Evolutionary conservation across 2,329 filamentous ascomycete species (phyloP), one percentile per base, ranked within the genome.

Genomic region (Bipolaris sorokiniana): DNA sequence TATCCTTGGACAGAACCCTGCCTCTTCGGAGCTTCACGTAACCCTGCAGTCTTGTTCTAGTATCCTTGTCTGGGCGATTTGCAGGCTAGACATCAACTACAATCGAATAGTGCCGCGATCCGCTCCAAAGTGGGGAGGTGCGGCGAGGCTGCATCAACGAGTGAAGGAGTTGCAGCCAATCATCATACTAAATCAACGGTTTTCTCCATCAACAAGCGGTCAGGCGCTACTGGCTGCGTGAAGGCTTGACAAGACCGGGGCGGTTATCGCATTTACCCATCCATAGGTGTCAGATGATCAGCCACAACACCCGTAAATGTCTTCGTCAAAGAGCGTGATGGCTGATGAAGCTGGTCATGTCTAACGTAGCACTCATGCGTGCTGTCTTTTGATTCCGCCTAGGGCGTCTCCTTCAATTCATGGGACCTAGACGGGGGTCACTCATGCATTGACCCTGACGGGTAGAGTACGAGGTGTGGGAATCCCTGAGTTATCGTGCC

Each of bases 231-330:
- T 44, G 34, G 62, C 54, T 59, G 53, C 61, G 58, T 57, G 48
- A 59, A 42, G 47, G 59, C 31, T 64, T 48, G 64, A 52, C 55
- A 65, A 55, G 61, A 59, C 59, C 58, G 60, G 58, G 57, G 58
- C 50, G 47, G 54, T 61, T 61, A 62, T 68, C 59, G 59, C 62
- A 52, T 58, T 64, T 54, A 54, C 31, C 51, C 50, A 62, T 66
- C 56, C 55, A 56, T 45, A 59, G 42, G 51, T 54, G 63, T 72
- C 73, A 74, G 66, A 73, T 76, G 72, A 76, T 64, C 60, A 38
- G 22, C 47, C 23, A 26, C 34, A 50, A 58, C 37, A 15, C 48
- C 51, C 16, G 48, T 23, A 34, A 44, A 50, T 58, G 59, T 65
- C 62, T 64, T 67, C 56, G 56, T 49, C 44, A 41, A 51, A 50